Evolutionary conservation across 2,329 filamentous ascomycete species (phyloP).

Genomic region (Paraphoma chrysanthemicola): DNA sequence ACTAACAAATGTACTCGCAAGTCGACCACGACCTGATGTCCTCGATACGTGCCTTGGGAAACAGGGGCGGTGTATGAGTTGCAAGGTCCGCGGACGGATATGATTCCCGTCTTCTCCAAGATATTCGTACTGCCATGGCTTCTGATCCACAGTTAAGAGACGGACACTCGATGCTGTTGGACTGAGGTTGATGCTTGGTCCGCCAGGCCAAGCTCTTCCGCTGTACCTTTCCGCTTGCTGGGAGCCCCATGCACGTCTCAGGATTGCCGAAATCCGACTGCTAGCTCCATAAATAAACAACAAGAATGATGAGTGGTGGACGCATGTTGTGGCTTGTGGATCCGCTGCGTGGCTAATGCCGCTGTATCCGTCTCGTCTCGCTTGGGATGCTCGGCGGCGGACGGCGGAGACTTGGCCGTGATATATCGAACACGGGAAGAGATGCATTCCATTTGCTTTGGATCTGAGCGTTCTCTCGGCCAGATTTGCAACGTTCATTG

Average conservation of each 20-base stretch:
- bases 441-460: too few relatives aligned
- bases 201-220: conserved; percentile 5
- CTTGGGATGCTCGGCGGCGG: conserved; percentile 9
- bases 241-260: not conserved
- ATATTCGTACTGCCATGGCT: not conserved
- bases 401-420: conserved; percentile 8
- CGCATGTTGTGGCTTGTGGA: conserved; percentile 4
- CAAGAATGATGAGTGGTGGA: not conserved
- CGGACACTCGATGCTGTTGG: not conserved
- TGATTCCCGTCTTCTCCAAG: not conserved
- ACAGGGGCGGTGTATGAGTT: too few relatives aligned
- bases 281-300: not conserved
- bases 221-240: not conserved
- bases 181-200: conserved; percentile 3
- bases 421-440: too few relatives aligned
- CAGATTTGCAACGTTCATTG: too few relatives aligned
- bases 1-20: too few relatives aligned
- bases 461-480: too few relatives aligned
- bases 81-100: not conserved
- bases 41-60: too few relatives aligned
- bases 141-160: not conserved
- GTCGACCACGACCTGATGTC: too few relatives aligned
- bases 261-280: conserved; percentile 5
- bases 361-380: conserved; percentile 7
- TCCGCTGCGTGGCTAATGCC: conserved; percentile 7